Evolutionary conservation across 2,329 filamentous ascomycete genomes (phyloP).

Genomic region (Epichloe brachyelytri): DNA sequence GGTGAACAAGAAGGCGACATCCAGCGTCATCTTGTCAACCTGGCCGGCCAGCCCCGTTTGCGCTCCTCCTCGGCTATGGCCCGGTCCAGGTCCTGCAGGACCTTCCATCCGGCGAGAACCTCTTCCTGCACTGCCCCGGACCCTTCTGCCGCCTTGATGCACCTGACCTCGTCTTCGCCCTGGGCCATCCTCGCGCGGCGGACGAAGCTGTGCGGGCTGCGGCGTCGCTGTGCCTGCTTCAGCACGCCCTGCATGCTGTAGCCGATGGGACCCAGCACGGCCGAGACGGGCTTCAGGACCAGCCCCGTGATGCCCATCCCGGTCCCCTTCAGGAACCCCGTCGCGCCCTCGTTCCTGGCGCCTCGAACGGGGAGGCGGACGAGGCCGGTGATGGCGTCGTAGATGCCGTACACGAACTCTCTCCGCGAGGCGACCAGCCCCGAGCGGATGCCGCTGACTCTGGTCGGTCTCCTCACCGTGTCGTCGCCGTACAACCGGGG

Average conservation of each 20-base stretch:
- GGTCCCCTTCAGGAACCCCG: slow-evolving; percentile 38
- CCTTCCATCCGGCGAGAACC: slow-evolving; percentile 19
- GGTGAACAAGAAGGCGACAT: slow-evolving; percentile 29
- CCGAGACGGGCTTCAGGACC: slow-evolving; percentile 51
- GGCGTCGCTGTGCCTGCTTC: slow-evolving; percentile 42
- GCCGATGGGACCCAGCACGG: slow-evolving; percentile 45
- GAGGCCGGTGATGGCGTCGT: slow-evolving; percentile 51
- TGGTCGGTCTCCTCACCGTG: slow-evolving; percentile 49
- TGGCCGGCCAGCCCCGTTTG: slow-evolving; percentile 25
- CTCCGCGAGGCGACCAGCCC: slow-evolving; percentile 47
- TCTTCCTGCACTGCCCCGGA: slow-evolving; percentile 12
- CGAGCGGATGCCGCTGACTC: slow-evolving; percentile 52
- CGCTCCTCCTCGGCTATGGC: slow-evolving; percentile 16
- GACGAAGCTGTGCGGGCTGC: slow-evolving; percentile 39
- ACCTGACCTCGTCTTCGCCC: slow-evolving; percentile 33
- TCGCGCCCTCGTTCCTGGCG: slow-evolving; percentile 37
- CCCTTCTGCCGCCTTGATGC: slow-evolving; percentile 22
- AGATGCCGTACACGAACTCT: slow-evolving; percentile 51
- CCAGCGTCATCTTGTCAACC: slow-evolving; percentile 16
- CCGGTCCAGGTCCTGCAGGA: slow-evolving; percentile 19
- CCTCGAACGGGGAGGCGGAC: slow-evolving; percentile 46
- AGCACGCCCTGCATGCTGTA: slow-evolving; percentile 52
- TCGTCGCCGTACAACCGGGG: slow-evolving; percentile 55
- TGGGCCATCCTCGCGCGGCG: slow-evolving; percentile 46
- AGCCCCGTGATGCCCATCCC: slow-evolving; percentile 52